Evolutionary conservation across 164 flowering plant genomes (phyloP).

Genomic region (Stephania japonica): DNA sequence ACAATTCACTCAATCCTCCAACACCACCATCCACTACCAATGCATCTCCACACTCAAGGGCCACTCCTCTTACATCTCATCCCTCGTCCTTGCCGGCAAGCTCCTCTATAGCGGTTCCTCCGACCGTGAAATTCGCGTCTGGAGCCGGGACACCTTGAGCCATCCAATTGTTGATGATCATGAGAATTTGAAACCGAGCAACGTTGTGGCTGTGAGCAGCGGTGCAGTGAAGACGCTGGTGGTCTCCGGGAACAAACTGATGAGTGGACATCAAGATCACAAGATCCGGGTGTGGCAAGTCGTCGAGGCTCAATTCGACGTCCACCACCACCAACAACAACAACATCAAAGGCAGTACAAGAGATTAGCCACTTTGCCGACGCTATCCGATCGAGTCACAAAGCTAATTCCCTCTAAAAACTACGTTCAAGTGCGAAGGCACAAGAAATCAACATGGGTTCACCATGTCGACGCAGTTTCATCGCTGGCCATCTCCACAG

Average conservation of each 20-base stretch:
- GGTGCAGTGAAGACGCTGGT: slow-evolving; percentile 76
- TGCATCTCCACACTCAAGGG: slow-evolving; percentile 51
- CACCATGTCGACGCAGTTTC: slow-evolving; percentile 81
- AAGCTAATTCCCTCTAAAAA: slow-evolving; percentile 47
- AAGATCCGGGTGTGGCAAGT: slow-evolving; percentile 82
- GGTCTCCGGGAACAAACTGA: slow-evolving; percentile 38
- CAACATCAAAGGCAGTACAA: slow-evolving; percentile 18
- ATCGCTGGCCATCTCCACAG: slow-evolving; percentile 55
- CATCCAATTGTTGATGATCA: not conserved
- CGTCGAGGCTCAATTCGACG: slow-evolving; percentile 21
- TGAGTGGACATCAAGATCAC: slow-evolving; percentile 82
- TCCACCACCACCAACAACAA: slow-evolving; percentile 6
- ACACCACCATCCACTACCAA: slow-evolving; percentile 22
- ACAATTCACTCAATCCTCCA: slow-evolving; percentile 8
- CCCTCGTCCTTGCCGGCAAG: slow-evolving; percentile 49
- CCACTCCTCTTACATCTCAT: slow-evolving; percentile 50
- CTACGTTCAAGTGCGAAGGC: slow-evolving; percentile 61
- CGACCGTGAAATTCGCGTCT: slow-evolving; percentile 34
- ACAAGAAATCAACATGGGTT: slow-evolving; percentile 77
- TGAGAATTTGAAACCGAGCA: not conserved
- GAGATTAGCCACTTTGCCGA: slow-evolving; percentile 68
- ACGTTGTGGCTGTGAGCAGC: slow-evolving; percentile 33
- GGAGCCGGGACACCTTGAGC: slow-evolving; percentile 22
- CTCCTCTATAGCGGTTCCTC: slow-evolving; percentile 58
- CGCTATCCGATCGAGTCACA: slow-evolving; percentile 51